phyloP scores from a whole-genome alignment of 371 early-diverging fungal species.

The Rhizopus sp. region DNA sequence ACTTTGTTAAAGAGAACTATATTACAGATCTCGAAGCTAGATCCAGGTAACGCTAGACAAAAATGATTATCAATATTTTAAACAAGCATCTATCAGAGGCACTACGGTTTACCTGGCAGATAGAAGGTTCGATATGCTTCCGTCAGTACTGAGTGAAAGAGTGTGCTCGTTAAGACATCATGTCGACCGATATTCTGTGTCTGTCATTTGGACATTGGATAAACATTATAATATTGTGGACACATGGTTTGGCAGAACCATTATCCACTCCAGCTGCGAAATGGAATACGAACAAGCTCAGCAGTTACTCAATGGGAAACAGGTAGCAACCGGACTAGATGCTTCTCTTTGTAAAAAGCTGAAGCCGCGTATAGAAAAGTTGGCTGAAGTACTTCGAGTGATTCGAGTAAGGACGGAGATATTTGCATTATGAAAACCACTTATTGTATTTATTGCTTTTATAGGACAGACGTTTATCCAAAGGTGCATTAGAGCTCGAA shows the following conservation, averaged over 20 bases:
- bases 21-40: conserved; percentile 89
- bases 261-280: conserved; percentile 82
- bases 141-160: conserved; percentile 89
- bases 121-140: conserved; percentile 97
- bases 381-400: conserved; percentile 61
- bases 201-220: conserved; percentile 74
- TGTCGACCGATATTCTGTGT: conserved; percentile 81
- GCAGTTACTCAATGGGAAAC: conserved; percentile 70
- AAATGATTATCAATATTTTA: neutral
- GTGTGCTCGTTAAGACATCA: conserved; percentile 84
- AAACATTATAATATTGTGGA: conserved; percentile 46
- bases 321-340: conserved; percentile 52
- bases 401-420: conserved; percentile 40
- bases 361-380: conserved; percentile 47
- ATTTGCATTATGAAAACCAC: neutral
- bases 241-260: conserved; percentile 78
- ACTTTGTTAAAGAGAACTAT: conserved; percentile 81
- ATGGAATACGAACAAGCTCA: conserved; percentile 96
- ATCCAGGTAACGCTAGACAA: conserved; percentile 43
- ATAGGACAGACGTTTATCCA: conserved; percentile 56
- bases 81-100: conserved; percentile 52
- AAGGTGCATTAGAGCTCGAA: conserved; percentile 75
- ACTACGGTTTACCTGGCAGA: conserved; percentile 95
- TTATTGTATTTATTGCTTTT: neutral
- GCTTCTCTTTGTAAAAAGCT: conserved; percentile 48